These are phyloP conservation scores for Starmerella geochares DNA, from an alignment of 805 yeast genomes.

Conservation along the genomic window DNA sequence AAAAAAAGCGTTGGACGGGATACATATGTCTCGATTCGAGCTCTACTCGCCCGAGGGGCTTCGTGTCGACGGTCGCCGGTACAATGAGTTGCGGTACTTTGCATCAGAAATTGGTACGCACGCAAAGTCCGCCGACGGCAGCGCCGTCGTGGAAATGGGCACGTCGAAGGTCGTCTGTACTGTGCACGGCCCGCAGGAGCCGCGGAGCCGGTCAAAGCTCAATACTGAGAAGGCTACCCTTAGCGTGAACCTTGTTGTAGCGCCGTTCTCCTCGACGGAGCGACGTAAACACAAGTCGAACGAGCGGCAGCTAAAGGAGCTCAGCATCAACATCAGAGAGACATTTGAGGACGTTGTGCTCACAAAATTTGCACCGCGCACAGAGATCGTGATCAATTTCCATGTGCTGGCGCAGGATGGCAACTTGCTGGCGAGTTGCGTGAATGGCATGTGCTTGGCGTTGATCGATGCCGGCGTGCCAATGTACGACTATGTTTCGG, in stretches of 20 bases:
- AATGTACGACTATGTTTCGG: slow-evolving; percentile 79
- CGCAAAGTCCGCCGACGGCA: slow-evolving; percentile 74
- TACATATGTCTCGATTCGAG: slow-evolving; percentile 37
- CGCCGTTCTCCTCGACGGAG: slow-evolving; percentile 72
- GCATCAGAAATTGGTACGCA: slow-evolving; percentile 78
- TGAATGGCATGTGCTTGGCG: slow-evolving; percentile 81
- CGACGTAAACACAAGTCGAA: slow-evolving; percentile 58
- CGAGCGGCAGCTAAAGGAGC: slow-evolving; percentile 40
- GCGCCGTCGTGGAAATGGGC: slow-evolving; percentile 86
- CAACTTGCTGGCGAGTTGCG: slow-evolving; percentile 64
- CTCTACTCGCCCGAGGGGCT: slow-evolving; percentile 92
- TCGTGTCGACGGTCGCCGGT: slow-evolving; percentile 81
- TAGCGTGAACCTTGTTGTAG: slow-evolving; percentile 55
- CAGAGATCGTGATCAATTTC: slow-evolving; percentile 62
- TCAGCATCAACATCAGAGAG: slow-evolving; percentile 28
- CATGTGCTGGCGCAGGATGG: slow-evolving; percentile 87
- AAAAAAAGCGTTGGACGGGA: background rate
- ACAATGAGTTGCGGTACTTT: slow-evolving; percentile 83
- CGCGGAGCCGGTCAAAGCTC: slow-evolving; percentile 40
- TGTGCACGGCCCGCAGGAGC: slow-evolving; percentile 87
- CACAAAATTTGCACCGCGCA: slow-evolving; percentile 67
- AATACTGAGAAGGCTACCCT: slow-evolving; percentile 47
- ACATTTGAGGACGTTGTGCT: slow-evolving; percentile 49
- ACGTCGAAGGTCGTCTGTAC: slow-evolving; percentile 77
- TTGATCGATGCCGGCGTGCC: slow-evolving; percentile 92